Evolutionary conservation across 768 basidiomycete genomes (phyloP), one percentile per base, ranked within the genome.

Genomic region (Mycena venus): DNA sequence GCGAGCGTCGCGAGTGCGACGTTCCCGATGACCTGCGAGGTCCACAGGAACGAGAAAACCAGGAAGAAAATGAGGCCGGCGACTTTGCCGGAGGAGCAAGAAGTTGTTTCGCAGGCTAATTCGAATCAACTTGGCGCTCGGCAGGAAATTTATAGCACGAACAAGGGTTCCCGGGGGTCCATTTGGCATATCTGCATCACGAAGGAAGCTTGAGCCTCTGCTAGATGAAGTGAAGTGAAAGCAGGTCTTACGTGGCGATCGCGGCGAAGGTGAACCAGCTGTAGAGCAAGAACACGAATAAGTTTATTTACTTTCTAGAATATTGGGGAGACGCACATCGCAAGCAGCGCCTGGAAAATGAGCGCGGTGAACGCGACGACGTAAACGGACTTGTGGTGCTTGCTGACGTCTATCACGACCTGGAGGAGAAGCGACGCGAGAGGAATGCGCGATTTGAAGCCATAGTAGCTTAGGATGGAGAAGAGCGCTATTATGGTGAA

Each of bases 21-120:
- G 76, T 96, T 96, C 36, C 90, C 91, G 61, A 95, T 90, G 51
- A 95, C 94, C 83, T 95, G 94, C 0, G 93, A 94, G 21, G 91
- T 93, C 96, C 95, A 96, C 25, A 95, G 86, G 85, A 92, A 96
- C n/a, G 93, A 92, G 81, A 96, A 96, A 0, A 92, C 91, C 73
- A 91, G 90, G 78, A 90, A 96, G 82, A 96, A 91, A 66, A 95
- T 88, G 15, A 96, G 84, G 3, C 96, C 95, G 0, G 94, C 89
- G 53, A 96, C 95, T 80, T 91, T 96, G 17, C 88, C 88, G 14
- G 90, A 91, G 1, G 94, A 95, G 80, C 94, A 96, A 3, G 86
- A 85, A 0, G 86, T 86, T 12, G 85, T 79, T 12, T 75, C 83
- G 79, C 92, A 93, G 21, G 88, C 90, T 92, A 68, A n/a, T 60